phyloP scores from a whole-genome alignment of 768 basidiomycete genomes.

The Lactarius sp. region DNA sequence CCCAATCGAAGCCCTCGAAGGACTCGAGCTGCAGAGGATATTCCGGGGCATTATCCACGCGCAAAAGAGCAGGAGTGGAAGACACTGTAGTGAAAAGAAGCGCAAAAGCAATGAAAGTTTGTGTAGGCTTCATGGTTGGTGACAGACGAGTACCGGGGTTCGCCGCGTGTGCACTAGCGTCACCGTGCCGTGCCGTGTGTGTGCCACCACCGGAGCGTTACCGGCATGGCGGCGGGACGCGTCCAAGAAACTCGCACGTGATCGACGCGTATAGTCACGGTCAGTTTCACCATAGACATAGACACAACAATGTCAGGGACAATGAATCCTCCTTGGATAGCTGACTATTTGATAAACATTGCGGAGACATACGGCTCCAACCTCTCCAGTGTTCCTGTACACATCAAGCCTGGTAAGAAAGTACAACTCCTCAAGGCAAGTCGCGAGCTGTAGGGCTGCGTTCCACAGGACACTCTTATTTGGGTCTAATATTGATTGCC shows the following conservation, averaged over 20 bases:
- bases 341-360: conserved; percentile 43
- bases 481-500: neutral
- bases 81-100: conserved; percentile 4
- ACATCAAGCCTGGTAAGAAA: conserved; percentile 39
- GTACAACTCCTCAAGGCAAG: conserved; percentile 57
- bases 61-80: conserved; percentile 11
- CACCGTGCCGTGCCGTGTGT: no score
- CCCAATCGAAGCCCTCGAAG: conserved; percentile 43
- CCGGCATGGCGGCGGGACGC: neutral
- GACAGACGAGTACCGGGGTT: neutral
- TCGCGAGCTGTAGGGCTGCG: neutral
- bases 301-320: conserved; percentile 35
- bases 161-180: no score
- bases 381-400: conserved; percentile 34
- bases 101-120: conserved; percentile 7
- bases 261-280: neutral
- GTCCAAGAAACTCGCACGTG: neutral
- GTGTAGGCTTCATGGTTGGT: conserved; percentile 15
- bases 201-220: no score
- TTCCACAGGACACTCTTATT: neutral
- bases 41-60: conserved; percentile 12
- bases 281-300: neutral
- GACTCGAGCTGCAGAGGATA: conserved; percentile 1
- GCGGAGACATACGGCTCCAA: conserved; percentile 51
- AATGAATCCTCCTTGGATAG: conserved; percentile 50